A percentile compares a stretch with the other conserved stretches of the same genome.
These are phyloP conservation scores for Terana coerulea DNA, from an alignment of 768 basidiomycete species.

Conservation along the genomic window DNA sequence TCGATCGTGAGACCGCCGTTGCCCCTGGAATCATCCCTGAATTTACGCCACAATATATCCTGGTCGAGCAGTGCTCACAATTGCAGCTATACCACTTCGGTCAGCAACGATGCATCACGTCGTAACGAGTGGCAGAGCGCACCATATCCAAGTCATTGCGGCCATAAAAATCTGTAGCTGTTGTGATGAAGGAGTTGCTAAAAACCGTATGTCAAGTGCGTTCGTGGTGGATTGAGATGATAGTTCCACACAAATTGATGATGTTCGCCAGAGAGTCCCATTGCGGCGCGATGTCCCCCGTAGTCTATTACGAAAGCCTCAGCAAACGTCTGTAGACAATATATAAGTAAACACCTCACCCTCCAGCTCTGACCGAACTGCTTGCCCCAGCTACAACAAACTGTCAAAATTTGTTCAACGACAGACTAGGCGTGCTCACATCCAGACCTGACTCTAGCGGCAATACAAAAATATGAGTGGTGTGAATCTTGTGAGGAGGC, in stretches of 20 bases:
- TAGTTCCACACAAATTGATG: constrained; percentile 44
- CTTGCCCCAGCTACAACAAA: constrained; percentile 48
- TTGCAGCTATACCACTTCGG: no score
- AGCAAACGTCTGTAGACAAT: not conserved
- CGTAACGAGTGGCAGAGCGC: constrained; percentile 16
- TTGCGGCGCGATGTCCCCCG: constrained; percentile 29
- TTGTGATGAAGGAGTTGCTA: constrained; percentile 63
- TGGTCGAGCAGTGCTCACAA: no score
- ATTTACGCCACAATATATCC: no score
- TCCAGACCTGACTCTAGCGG: constrained; percentile 18
- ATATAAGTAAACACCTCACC: constrained; percentile 28
- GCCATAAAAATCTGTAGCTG: constrained; percentile 64
- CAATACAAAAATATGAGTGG: not conserved
- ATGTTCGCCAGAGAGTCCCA: constrained; percentile 52
- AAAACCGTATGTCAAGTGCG: not conserved
- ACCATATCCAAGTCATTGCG: constrained; percentile 71
- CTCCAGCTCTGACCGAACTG: constrained; percentile 63
- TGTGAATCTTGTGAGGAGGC: not conserved
- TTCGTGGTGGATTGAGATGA: not conserved
- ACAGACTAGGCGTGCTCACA: not conserved
- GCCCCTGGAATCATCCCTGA: no score
- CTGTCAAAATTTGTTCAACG: not conserved
- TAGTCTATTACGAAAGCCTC: constrained; percentile 18
- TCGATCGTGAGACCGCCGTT: constrained; percentile 60
- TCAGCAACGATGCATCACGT: not conserved